Conservation (phyloP, 805 yeast species). For the Hanseniaspora nectarophila region DNA sequence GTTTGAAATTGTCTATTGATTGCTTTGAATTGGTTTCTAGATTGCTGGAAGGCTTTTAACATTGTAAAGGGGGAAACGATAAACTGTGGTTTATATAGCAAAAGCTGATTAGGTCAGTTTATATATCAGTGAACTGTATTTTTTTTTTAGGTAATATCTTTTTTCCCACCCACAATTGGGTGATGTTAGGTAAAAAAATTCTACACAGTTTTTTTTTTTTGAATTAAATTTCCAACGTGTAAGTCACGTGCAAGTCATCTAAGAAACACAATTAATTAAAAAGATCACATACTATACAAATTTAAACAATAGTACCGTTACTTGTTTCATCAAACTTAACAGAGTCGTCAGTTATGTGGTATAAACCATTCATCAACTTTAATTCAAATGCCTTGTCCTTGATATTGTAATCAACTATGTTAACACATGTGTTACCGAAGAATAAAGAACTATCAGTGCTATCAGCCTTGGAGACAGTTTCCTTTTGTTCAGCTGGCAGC, state of each 20-base stretch:
- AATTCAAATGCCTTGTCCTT: slow-evolving; percentile 29
- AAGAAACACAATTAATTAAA: too few relatives aligned
- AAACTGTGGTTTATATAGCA: neutral
- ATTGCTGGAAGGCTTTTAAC: slow-evolving; percentile 1
- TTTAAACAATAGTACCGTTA: slow-evolving; percentile 13
- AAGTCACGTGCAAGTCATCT: too few relatives aligned
- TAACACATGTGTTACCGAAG: slow-evolving; percentile 67
- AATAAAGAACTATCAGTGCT: slow-evolving; percentile 34
- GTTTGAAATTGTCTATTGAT: neutral
- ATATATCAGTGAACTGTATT: too few relatives aligned
- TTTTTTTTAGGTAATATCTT: too few relatives aligned
- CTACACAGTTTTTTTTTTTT: too few relatives aligned
- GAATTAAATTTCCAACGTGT: too few relatives aligned
- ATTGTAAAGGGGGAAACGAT: too few relatives aligned
- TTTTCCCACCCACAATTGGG: too few relatives aligned
- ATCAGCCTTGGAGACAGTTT: slow-evolving; percentile 19
- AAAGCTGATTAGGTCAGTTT: too few relatives aligned
- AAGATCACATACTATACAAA: neutral
- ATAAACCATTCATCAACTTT: slow-evolving; percentile 8
- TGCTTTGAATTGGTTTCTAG: neutral
- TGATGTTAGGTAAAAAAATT: too few relatives aligned
- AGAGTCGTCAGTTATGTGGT: slow-evolving; percentile 8
- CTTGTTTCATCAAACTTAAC: slow-evolving; percentile 10
- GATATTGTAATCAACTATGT: slow-evolving; percentile 48
- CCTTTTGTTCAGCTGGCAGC: slow-evolving; percentile 15